Evolutionary conservation across 345 rosid genomes (phyloP), one percentile per base, ranked within the genome.

Genomic region (Stellera chamaejasme): DNA sequence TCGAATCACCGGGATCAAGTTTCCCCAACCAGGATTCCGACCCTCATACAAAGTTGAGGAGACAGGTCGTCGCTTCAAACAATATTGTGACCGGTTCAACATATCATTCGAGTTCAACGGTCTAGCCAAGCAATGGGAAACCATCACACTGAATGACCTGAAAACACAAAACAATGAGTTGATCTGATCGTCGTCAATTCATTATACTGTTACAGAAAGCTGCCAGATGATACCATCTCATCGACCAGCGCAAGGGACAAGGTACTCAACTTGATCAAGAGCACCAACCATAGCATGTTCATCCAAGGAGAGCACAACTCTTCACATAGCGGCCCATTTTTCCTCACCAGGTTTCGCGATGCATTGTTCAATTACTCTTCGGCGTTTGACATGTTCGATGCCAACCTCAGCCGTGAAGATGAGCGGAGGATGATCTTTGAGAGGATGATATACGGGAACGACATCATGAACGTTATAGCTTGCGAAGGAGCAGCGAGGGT

Each of bases 21-120:
- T 83, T 41, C 96, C 94, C n/a, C 96, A 88, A 63, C 75, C 83
- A 0, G 96, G 96, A 10, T 85, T 85, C 66, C 75, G 82, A 9
- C 96, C 96, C 10, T 59, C 85, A 0, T 82, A 81, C 56, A 72
- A 86, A 63, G 83, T 88, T 0, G 83, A 83, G 44, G 96, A 88
- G 60, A 88, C 96, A 0, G 87, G 88, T 5, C 64, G 67, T 10
- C 73, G 96, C 39, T 70, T 88, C 2, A 62, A 67, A 48, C 72
- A 79, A 54, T 85, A 77, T 48, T 82, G 87, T 41, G 73, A 83
- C 52, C 66, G 79, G 60, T 81, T 83, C 50, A 66, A 72, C 0
- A 90, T 85, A 11, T 85, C 87, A 0, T 85, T 83, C 12, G 76
- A 83, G 67, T 88, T 72, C 72, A 63, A 54, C 13, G 74, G 61